Percentiles rank a stretch among this genome's conserved stretches.
These are phyloP conservation scores for Pythium dissotocum DNA, from an alignment of 352 stramenopile genomes.

Conservation along the genomic window DNA sequence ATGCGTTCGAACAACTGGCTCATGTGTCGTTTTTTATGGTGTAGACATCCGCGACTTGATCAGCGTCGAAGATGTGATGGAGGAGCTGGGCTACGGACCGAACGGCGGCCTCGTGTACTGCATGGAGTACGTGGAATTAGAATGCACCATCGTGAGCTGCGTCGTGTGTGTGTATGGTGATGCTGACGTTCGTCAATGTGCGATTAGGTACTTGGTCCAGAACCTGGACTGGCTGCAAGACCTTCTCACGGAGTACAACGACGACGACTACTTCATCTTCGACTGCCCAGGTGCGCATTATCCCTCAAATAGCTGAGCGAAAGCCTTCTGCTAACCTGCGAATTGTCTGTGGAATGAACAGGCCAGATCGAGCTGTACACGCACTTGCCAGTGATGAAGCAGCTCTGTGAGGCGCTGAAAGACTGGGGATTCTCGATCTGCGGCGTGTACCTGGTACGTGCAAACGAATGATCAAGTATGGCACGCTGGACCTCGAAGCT, in stretches of 20 bases:
- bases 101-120: slow-evolving; percentile 99
- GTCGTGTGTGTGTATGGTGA: background rate
- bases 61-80: slow-evolving; percentile 96
- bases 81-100: slow-evolving; percentile 95
- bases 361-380: slow-evolving; percentile 92
- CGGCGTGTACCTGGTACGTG: slow-evolving; percentile 82
- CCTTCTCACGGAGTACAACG: slow-evolving; percentile 87
- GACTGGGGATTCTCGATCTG: slow-evolving; percentile 90
- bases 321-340: background rate
- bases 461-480: background rate
- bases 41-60: slow-evolving; percentile 95
- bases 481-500: background rate
- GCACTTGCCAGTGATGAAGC: slow-evolving; percentile 91
- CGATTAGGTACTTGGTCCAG: slow-evolving; percentile 80
- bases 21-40: background rate
- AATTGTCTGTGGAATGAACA: slow-evolving; percentile 18
- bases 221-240: slow-evolving; percentile 97
- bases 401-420: slow-evolving; percentile 79
- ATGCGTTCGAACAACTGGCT: background rate
- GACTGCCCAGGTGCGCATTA: slow-evolving; percentile 93
- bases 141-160: background rate
- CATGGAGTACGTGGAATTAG: slow-evolving; percentile 93
- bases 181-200: background rate
- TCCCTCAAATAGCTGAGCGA: background rate
- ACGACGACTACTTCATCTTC: slow-evolving; percentile 98